Evolutionary conservation across 2,329 filamentous ascomycete genomes (phyloP).

Genomic region (Hymenoscyphus fraxineus): DNA sequence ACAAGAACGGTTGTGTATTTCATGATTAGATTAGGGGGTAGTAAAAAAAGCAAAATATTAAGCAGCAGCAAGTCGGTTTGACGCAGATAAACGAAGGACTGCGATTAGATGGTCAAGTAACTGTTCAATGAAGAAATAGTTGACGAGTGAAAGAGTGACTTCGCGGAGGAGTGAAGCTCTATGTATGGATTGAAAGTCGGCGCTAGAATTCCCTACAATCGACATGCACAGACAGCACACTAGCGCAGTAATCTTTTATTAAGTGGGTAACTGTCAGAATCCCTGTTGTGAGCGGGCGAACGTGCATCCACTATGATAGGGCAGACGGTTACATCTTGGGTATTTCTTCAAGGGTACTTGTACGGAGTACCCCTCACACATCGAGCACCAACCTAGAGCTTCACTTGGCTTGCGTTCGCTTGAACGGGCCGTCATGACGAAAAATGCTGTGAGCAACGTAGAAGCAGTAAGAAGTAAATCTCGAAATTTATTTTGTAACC

Average conservation of each 20-base stretch:
- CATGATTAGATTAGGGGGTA: constrained; percentile 5
- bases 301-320: neutral
- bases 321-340: neutral
- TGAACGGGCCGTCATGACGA: neutral
- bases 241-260: neutral
- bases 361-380: neutral
- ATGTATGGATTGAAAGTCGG: neutral
- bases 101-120: constrained; percentile 9
- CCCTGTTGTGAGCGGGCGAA: neutral
- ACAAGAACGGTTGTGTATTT: constrained; percentile 9
- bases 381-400: neutral
- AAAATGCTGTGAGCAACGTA: neutral
- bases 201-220: neutral
- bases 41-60: neutral
- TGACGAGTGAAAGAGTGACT: neutral
- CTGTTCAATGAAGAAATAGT: constrained; percentile 13
- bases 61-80: constrained; percentile 1
- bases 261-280: neutral
- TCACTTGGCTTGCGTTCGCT: neutral
- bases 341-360: neutral
- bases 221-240: neutral
- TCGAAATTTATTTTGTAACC: neutral
- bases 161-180: neutral
- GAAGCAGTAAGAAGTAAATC: neutral
- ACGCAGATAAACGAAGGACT: constrained; percentile 23